Evolutionary conservation across 345 rosid genomes (phyloP).

Genomic region (Diplotaxis tenuifolia): DNA sequence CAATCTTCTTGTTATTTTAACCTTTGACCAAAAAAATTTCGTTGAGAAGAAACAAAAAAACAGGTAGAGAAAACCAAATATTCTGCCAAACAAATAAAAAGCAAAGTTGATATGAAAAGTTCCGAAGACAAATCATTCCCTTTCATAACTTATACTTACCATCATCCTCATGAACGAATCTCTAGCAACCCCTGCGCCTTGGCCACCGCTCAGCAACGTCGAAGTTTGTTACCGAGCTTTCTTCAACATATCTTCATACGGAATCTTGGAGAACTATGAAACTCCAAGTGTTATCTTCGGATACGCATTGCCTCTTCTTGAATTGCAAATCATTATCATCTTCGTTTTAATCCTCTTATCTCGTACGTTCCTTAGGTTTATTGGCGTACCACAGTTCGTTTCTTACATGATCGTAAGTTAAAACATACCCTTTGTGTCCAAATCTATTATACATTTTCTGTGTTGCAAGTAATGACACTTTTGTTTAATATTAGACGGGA

Average conservation of each 20-base stretch:
- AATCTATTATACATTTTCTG: neutral
- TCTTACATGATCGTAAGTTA: constrained; percentile 34
- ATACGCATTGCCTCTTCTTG: constrained; percentile 39
- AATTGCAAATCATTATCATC: constrained; percentile 23
- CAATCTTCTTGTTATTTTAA: no score
- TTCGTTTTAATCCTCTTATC: constrained; percentile 12
- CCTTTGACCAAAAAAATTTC: neutral
- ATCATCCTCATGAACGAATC: constrained; percentile 7
- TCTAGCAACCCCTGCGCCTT: neutral
- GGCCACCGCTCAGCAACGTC: neutral
- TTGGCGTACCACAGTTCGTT: constrained; percentile 31
- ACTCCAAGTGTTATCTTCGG: constrained; percentile 18
- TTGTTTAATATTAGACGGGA: constrained; percentile 29
- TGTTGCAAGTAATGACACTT: neutral
- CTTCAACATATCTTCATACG: constrained; percentile 32
- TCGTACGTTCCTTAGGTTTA: constrained; percentile 22
- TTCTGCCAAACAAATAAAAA: neutral
- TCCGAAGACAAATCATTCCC: neutral
- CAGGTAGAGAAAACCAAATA: neutral
- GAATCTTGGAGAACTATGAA: constrained; percentile 19
- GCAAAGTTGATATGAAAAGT: neutral
- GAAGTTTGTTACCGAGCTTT: constrained; percentile 14
- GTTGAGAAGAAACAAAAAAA: neutral
- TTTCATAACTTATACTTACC: neutral
- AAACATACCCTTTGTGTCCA: neutral